Evolutionary conservation across 306 rosid genomes (phyloP), one percentile per base, ranked within the genome.

Genomic region (Cucurbita maxima): DNA sequence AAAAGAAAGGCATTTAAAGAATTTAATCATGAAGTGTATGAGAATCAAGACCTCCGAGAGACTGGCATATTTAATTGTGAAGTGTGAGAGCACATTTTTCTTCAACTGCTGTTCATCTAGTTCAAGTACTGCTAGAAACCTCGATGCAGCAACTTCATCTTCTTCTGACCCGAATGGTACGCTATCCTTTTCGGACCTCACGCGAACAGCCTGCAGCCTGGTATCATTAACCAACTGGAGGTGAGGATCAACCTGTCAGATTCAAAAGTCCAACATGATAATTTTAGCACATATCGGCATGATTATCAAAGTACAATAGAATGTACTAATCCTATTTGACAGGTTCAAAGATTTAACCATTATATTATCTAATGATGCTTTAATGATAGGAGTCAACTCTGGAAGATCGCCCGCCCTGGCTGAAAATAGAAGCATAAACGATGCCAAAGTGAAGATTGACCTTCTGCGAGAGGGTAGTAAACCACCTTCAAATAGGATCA

Each of bases 391-490:
- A 89, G 89, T 81, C 69, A 94, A 81, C 79, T 85, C 87, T 3
- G 82, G 80, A 68, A 94, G 77, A 82, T 80, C 82, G 81, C 88
- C 87, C 11, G 83, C 88, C 87, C 86, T 77, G 79, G 96, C 92
- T 64, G 92, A 85, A 83, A 86, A 86, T 75, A 90, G 79, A 50
- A 90, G 96, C 97, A 94, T 94, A 84, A 81, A 87, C 0, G 87
- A 85, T 8, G 91, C 98, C 86, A 94, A 77, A 71, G 97, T 87
- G 81, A 86, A 89, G 75, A 94, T 90, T 61, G 94, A 90, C 80
- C 96, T 89, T 86, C 92, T 84, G 76, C 82, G 90, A 79, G 95
- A 94, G 77, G 89, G 89, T 71, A 76, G 96, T 72, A 90, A 74
- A 75, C 89, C 90, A 57, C 90, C 97, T 93, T 77, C 66, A 30